Conservation (phyloP, 805 yeast species). For the Kuraishia cidri region DNA sequence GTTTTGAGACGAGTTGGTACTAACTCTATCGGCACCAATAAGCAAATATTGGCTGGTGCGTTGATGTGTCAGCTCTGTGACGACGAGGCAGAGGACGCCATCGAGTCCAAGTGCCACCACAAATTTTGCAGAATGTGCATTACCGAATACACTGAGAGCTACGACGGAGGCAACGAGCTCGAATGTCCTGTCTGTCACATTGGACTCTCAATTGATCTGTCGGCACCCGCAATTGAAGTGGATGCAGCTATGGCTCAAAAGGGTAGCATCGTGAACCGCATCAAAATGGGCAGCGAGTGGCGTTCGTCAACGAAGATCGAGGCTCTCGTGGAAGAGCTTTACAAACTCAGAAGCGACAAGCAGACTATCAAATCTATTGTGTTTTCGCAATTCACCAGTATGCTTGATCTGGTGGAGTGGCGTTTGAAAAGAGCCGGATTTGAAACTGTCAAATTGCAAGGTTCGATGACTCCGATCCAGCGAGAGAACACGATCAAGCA, state of each 20-base stretch:
- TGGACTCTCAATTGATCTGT: slow-evolving; percentile 80
- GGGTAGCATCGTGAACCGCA: slow-evolving; percentile 76
- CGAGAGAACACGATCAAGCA: slow-evolving; percentile 85
- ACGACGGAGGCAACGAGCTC: slow-evolving; percentile 49
- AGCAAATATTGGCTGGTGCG: slow-evolving; percentile 33
- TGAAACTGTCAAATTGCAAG: slow-evolving; percentile 88
- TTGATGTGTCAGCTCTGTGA: slow-evolving; percentile 91
- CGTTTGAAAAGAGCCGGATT: slow-evolving; percentile 91
- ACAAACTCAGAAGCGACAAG: slow-evolving; percentile 74
- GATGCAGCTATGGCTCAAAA: slow-evolving; percentile 47
- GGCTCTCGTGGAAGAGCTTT: slow-evolving; percentile 89
- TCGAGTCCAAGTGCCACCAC: slow-evolving; percentile 90
- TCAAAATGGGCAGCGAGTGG: slow-evolving; percentile 86
- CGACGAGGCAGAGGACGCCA: slow-evolving; percentile 97
- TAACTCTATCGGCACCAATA: slow-evolving; percentile 19
- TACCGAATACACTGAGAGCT: slow-evolving; percentile 81
- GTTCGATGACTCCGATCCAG: slow-evolving; percentile 95
- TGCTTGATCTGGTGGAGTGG: slow-evolving; percentile 97
- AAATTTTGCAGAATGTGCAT: slow-evolving; percentile 89
- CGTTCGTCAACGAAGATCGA: slow-evolving; percentile 93
- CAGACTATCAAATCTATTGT: slow-evolving; percentile 93
- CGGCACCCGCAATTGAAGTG: slow-evolving; percentile 77
- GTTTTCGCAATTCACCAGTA: slow-evolving; percentile 93
- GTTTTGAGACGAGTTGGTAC: slow-evolving; percentile 65
- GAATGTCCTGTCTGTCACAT: slow-evolving; percentile 97